Base-by-base conservation (phyloP, 2,329 filamentous ascomycete genomes). In the Colletotrichum godetiae region DNA sequence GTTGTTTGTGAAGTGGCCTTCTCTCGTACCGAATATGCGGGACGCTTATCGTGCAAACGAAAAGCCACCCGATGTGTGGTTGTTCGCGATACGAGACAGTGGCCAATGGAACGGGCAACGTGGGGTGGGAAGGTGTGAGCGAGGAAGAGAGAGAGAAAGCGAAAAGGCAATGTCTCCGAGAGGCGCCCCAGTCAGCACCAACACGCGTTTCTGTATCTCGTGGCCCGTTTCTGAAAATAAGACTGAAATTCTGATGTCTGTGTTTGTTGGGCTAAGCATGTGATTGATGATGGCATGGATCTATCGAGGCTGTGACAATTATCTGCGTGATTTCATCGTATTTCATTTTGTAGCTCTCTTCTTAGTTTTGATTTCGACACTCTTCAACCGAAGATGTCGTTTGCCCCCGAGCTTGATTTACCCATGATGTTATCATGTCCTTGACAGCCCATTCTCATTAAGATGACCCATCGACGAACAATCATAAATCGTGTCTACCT, bases 71-170 rank as follows among this genome's bases (percentile, higher is more conserved):
- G 57, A 35, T 60, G n/a, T 13, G 19, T 15, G 13, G 37, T 19
- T 42, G 37, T 42, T 37, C n/a, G n/a, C 64, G 65, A 67, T 46
- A 63, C 66, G 59, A 63, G 56, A 42, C 52, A 33, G 24, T 37
- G 19, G 49, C 46, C 29, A 63, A 49, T 64, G 11, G 31, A 55
- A 55, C 29, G 37, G 42, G 19, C 66, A 53, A 53, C 58, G 46
- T 62, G 46, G 65, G 56, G 10, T 15, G 37, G 35, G 37, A 13
- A 42, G 8, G 8, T 6, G 22, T 31, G 55, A 35, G 63, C 37
- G 19, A 42, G 15, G 61, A 55, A 64, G 33, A 46, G 42, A n/a
- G 42, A 19, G 15, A n/a, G 35, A 42, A 15, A 42, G 37, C 19
- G 37, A 42, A 7, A 19, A 42, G 37, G 37, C 5, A 42, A 57